Evolutionary conservation across 495 filamentous ascomycete genomes (phyloP).

Genomic region (Aspergillus incahuasiensis): DNA sequence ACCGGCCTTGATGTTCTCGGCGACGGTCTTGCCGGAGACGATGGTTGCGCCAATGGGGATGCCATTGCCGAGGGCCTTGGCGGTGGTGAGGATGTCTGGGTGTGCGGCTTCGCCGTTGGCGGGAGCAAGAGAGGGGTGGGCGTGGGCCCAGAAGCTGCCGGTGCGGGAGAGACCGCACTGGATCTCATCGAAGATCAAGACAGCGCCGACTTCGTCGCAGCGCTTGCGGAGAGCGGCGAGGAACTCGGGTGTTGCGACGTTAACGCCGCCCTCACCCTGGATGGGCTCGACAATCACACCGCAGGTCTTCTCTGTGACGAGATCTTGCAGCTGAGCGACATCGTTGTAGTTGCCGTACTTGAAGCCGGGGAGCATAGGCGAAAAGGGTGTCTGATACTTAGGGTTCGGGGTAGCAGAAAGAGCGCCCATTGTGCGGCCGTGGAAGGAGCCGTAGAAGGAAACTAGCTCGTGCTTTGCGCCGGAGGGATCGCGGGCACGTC

Average conservation of each 20-base stretch:
- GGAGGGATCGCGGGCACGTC: slow-evolving; percentile 63
- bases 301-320: slow-evolving; percentile 82
- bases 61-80: slow-evolving; percentile 94
- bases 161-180: slow-evolving; percentile 89
- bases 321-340: slow-evolving; percentile 56
- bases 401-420: slow-evolving; percentile 95
- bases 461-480: slow-evolving; percentile 79
- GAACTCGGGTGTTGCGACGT: slow-evolving; percentile 77
- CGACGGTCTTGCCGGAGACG: slow-evolving; percentile 66
- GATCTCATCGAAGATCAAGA: slow-evolving; percentile 94
- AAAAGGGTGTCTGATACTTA: slow-evolving; percentile 93
- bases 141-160: slow-evolving; percentile 85
- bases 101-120: slow-evolving; percentile 60
- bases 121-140: slow-evolving; percentile 50
- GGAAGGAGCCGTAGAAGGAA: slow-evolving; percentile 87
- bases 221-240: slow-evolving; percentile 68
- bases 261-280: slow-evolving; percentile 93
- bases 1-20: slow-evolving; percentile 78
- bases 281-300: slow-evolving; percentile 97
- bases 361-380: slow-evolving; percentile 94
- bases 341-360: slow-evolving; percentile 84
- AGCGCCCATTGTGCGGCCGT: slow-evolving; percentile 91
- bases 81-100: slow-evolving; percentile 88
- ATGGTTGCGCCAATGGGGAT: slow-evolving; percentile 92
- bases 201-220: slow-evolving; percentile 81